Evolutionary conservation across 106 monocot genomes (phyloP), one percentile per base, ranked within the genome.

Genomic region (Vanilla planifolia): DNA sequence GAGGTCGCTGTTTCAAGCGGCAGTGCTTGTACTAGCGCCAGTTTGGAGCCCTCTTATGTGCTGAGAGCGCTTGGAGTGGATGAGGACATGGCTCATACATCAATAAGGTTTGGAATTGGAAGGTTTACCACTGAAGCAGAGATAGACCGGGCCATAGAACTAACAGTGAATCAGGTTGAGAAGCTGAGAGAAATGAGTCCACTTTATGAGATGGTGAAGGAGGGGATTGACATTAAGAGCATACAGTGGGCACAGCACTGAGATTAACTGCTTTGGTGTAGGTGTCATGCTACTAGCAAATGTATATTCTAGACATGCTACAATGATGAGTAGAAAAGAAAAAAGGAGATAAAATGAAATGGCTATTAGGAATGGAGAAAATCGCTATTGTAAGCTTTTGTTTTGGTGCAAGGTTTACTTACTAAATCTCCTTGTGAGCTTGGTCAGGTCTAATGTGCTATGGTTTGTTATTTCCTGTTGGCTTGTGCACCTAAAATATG

Each of bases 1-100:
- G 95, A 90, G 69, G 90, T 96, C 62, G 95, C 95, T 1, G 87
- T 96, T 39, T 96, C 90, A 3, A 96, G 95, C n/a, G 95, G 95
- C 33, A 96, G 95, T 42, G 95, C 95, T 6, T 96, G 95, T 62
- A 96, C 95, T 0, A 96, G 95, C 33, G 95, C 95, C 2, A 96
- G 95, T 60, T 51, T 90, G 48, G 95, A 96, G 70, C 95, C 95
- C 0, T 90, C 90, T 0, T 96, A 96, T 57, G 95, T 96, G 23
- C 69, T 96, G 53, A 64, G 95, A 50, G 95, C 95, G 0, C 76
- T 90, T 6, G 95, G 95, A 2, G 95, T 96, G 27, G 95, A 96
- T 8, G 95, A 96, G 74, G 95, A 96, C 32, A 96, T 96, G 95
- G 88, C 89, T 0, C 90, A 96, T 52, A 96, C 90, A 2, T 96